Conservation (phyloP, 1,284 basidiomycete genomes). For the Ustilago cynodontis region DNA sequence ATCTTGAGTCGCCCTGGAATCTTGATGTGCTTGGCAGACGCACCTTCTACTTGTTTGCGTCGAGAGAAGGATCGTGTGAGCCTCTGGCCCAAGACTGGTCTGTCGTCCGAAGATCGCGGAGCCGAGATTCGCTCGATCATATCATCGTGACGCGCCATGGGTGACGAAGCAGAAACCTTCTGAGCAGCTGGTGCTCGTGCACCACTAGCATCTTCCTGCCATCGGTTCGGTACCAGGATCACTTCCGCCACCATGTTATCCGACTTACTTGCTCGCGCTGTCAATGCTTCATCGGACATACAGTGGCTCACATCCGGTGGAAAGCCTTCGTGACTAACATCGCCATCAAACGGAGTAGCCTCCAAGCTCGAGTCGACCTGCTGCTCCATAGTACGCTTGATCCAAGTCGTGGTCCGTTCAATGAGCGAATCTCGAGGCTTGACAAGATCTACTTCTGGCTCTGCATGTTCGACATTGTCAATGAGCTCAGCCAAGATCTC, state of each 20-base stretch:
- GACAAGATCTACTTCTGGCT: not conserved
- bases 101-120: not conserved
- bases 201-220: too few species aligned
- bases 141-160: not conserved
- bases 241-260: too few species aligned
- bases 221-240: too few species aligned
- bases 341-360: not conserved
- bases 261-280: too few species aligned
- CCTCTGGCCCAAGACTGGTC: not conserved
- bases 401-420: conserved; percentile 28
- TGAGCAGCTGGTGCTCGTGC: too few species aligned
- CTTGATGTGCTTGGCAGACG: not conserved
- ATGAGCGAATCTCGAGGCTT: conserved; percentile 14
- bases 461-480: not conserved
- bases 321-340: not conserved
- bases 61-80: conserved; percentile 25
- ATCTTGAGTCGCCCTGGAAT: conserved; percentile 32
- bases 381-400: conserved; percentile 21
- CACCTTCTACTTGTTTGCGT: not conserved
- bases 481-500: conserved; percentile 4
- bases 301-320: not conserved
- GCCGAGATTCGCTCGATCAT: not conserved
- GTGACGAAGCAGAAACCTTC: too few species aligned
- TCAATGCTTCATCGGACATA: too few species aligned
- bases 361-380: not conserved